Evolutionary conservation across 768 basidiomycete species (phyloP).

Genomic region (Pleurotus ostreatus): DNA sequence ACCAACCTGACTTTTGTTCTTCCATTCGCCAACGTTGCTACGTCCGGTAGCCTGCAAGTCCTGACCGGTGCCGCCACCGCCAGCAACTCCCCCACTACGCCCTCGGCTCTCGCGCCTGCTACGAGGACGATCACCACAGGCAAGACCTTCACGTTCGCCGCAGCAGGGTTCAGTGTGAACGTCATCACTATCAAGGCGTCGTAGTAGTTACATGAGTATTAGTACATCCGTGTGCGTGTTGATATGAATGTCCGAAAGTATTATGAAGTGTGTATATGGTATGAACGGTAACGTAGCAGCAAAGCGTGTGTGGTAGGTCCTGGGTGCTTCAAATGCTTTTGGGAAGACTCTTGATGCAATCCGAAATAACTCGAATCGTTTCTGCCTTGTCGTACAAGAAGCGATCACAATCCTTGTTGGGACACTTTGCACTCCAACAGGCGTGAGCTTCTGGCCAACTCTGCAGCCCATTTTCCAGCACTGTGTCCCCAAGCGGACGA

Average conservation of each 20-base stretch:
- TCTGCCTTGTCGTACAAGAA: conserved; percentile 54
- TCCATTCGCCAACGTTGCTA: conserved; percentile 46
- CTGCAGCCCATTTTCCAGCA: conserved; percentile 41
- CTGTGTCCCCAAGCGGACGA: conserved; percentile 56
- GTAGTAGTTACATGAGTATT: conserved; percentile 1
- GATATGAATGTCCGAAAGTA: too few relatives aligned
- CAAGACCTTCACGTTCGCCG: conserved; percentile 50
- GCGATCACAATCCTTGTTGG: conserved; percentile 37
- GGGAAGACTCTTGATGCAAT: conserved; percentile 49
- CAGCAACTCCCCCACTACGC: conserved; percentile 53
- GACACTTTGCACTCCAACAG: conserved; percentile 59
- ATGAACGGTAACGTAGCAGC: too few relatives aligned
- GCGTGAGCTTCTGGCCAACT: conserved; percentile 57
- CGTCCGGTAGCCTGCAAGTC: conserved; percentile 41
- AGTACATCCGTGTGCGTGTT: too few relatives aligned
- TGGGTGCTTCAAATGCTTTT: conserved; percentile 20
- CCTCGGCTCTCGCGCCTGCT: conserved; percentile 42
- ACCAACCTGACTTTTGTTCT: conserved; percentile 46
- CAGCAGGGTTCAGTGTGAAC: conserved; percentile 41
- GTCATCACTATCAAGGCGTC: conserved; percentile 32
- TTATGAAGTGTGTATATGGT: too few relatives aligned
- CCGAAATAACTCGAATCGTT: conserved; percentile 48
- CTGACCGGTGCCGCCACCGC: conserved; percentile 44
- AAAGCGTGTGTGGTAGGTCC: too few relatives aligned
- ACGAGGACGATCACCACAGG: conserved; percentile 43